Evolutionary conservation across 768 basidiomycete species (phyloP), one percentile per base, ranked within the genome.

Genomic region (Leucosporidium creatinivorum): DNA sequence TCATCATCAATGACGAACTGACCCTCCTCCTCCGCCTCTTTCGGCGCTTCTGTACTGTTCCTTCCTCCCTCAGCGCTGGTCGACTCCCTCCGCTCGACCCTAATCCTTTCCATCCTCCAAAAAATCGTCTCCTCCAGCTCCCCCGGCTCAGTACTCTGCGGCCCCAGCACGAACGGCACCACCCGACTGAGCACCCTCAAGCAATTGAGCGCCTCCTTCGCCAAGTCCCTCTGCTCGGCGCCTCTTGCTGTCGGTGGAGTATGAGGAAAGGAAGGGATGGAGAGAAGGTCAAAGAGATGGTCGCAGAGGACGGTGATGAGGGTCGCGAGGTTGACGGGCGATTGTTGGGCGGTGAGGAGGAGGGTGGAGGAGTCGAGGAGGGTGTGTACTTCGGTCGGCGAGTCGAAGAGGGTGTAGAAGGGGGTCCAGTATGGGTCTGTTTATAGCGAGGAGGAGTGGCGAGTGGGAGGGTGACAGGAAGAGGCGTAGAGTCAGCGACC

Each of bases 1-100:
- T 77, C 80, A 33, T 79, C 90, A 69, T 91, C 91, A 48, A 94
- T 92, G 21, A 93, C 89, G 77, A 94, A 94, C 75, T 93, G 91
- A 0, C 70, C 65, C 39, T 59, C 69, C 26, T 65, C 65, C 19
- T 58, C 57, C 48, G 10, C 50, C 51, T 8, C 52, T 52, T 7
- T 56, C 30, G 18, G 25, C 25, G 31, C 55, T 21, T 25, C 48
- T 25, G 48, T 72, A 68, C 36, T 69, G 61, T 54, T 44, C 39
- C 39, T 44, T 13, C 10, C 15, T 28, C 65, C 63, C 30, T 66
- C 75, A 23, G 59, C 63, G 52, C 74, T 73, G 33, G 73, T 71
- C 73, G 55, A 75, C 33, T 33, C 33, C 33, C 33, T 33, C 78
- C 30, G 76, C 73, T 23, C 72, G 76, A 44, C 81, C 81, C 61